Base-by-base conservation (phyloP, 2,329 filamentous ascomycete genomes). In the Metarhizium album region DNA sequence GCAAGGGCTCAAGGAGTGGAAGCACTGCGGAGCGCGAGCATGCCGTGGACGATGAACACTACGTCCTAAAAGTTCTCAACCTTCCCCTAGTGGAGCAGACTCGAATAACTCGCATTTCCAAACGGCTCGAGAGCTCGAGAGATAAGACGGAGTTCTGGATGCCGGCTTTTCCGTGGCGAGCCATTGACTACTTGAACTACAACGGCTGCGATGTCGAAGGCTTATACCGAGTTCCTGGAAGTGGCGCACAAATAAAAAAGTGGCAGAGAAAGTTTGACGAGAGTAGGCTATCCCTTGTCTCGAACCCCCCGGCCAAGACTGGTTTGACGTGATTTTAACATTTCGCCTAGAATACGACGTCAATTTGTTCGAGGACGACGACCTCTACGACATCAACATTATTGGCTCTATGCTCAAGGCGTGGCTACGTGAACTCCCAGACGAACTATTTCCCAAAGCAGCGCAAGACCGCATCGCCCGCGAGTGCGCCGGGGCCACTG, bases 131-230 rank as follows among this genome's bases (percentile, higher is more conserved):
- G 62, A 82, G 87, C 54, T 95, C 90, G 9, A 81, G 84, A 55
- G 91, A 97, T 63, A 96, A 96, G 74, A 97, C 91, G 0, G 91
- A 96, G 63, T 97, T 94, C 63, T 97, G 91, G 91, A 95, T 97
- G 90, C 91, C 91, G 13, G 87, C 90, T 6, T 84, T 97, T 52
- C 90, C 91, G 0, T 96, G 91, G 86, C 79, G 91, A 55, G 94
- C 90, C 52, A 96, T 97, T 57, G 91, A 97, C 70, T 96, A 95
- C 65, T 74, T 97, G 48, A 96, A 96, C 67, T 93, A 90, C 69
- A 94, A 93, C 63, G 89, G 89, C 38, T 93, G 87, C 59, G 90
- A 96, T 62, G 88, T 95, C 38, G 91, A 96, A 67, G 91, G 91
- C 3, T 74, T 97, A 3, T 97, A 97, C 65, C 83, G 91, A 52